Percentiles rank a stretch among this genome's conserved stretches.
These are phyloP conservation scores for Verticillium nubilum DNA, from an alignment of 2,329 filamentous ascomycete species.

Conservation along the genomic window DNA sequence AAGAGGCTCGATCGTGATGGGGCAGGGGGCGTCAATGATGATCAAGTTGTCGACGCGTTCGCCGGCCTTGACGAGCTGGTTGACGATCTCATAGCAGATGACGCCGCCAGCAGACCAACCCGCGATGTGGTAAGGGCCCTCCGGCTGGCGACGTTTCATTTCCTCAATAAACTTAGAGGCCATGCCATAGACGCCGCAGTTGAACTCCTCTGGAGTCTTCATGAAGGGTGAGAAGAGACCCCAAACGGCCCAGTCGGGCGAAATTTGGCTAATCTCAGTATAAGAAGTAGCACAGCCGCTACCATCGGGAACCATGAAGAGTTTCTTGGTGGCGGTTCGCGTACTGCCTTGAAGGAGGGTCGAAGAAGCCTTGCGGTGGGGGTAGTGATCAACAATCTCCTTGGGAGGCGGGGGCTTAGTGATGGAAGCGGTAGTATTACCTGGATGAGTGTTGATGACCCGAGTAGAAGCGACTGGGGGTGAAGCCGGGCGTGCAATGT, in stretches of 20 bases:
- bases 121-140: slow-evolving; percentile 61
- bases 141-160: slow-evolving; percentile 65
- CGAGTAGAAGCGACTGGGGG: slow-evolving; percentile 15
- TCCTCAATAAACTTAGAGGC: slow-evolving; percentile 43
- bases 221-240: slow-evolving; percentile 58
- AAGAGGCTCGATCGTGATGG: slow-evolving; percentile 62
- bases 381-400: slow-evolving; percentile 35
- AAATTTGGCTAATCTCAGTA: slow-evolving; percentile 51
- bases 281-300: slow-evolving; percentile 63
- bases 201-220: slow-evolving; percentile 53
- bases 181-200: slow-evolving; percentile 50
- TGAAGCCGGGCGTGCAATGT: slow-evolving; percentile 1
- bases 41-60: slow-evolving; percentile 56
- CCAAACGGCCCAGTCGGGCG: slow-evolving; percentile 42
- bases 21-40: slow-evolving; percentile 62
- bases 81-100: slow-evolving; percentile 62
- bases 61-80: slow-evolving; percentile 51
- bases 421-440: slow-evolving; percentile 44
- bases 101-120: slow-evolving; percentile 78
- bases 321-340: slow-evolving; percentile 32
- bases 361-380: slow-evolving; percentile 43
- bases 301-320: slow-evolving; percentile 52
- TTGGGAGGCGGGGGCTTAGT: slow-evolving; percentile 31
- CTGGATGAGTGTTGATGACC: slow-evolving; percentile 19
- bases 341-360: slow-evolving; percentile 45